phyloP scores from a whole-genome alignment of 768 basidiomycete genomes.

The Lyophyllum atratum region DNA sequence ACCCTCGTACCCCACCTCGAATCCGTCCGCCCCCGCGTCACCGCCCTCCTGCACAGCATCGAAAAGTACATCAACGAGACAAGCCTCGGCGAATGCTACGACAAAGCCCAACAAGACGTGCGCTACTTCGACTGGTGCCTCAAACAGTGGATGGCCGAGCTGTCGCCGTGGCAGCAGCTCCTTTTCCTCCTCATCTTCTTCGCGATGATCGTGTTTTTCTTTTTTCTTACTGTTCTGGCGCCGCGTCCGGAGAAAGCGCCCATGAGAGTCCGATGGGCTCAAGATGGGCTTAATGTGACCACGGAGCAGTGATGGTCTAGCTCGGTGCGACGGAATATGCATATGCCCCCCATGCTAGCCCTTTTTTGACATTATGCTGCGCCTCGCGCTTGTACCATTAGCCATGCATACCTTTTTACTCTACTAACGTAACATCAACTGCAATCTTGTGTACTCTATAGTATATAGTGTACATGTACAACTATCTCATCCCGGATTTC shows the following conservation, averaged over 20 bases:
- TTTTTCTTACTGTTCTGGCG: background rate
- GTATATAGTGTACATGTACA: background rate
- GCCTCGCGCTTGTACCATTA: constrained; percentile 1
- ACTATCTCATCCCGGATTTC: background rate
- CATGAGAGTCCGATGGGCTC: background rate
- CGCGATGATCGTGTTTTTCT: background rate
- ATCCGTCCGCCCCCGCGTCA: background rate
- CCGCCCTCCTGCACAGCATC: background rate
- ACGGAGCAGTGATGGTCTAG: background rate
- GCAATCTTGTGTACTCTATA: background rate
- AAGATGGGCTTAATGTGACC: background rate
- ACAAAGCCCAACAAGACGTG: background rate
- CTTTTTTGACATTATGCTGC: background rate
- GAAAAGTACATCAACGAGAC: background rate
- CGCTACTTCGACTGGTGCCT: constrained; percentile 3
- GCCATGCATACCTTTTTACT: background rate
- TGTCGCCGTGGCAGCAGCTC: background rate
- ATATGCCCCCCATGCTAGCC: background rate
- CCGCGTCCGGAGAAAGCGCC: background rate
- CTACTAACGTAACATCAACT: background rate
- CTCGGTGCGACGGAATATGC: no score
- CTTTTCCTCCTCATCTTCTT: background rate
- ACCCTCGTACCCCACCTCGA: background rate
- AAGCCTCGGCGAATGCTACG: background rate
- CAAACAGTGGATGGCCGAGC: constrained; percentile 5